Base-by-base conservation (phyloP, 257 asterid genomes). In the Plantago elongata region DNA sequence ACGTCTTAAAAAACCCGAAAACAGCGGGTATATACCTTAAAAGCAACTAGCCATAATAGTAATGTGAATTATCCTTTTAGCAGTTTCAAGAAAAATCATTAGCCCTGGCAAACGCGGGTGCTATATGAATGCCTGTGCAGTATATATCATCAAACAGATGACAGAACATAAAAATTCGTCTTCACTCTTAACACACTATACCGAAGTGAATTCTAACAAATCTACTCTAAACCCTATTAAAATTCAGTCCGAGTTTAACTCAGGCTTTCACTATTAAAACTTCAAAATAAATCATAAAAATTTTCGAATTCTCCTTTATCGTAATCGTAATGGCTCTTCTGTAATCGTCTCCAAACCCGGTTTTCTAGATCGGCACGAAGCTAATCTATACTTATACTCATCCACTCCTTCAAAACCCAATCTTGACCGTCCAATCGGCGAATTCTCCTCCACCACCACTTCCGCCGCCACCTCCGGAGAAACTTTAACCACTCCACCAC, bases 271-370 rank as follows among this genome's bases (percentile, higher is more conserved):
- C n/a, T 47, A 12, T 47, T 47, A 22, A 22, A 22, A 22, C 1
- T 22, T 22, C 2, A 22, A 22, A 22, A 22, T 22, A 22, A 22
- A 22, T 22, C 1, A 22, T 22, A 22, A 51, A 51, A 6, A 9
- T 30, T 7, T 5, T 0, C 13, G 16, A 6, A 9, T 30, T 7
- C 3, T 0, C 13, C 30, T 54, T 75, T 50, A 76, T 74, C 81
- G 74, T 11, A 72, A 64, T 54, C 59, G 64, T 60, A 69, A 52
- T 0, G 86, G 75, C 59, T 83, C 87, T 74, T 83, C 90, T 0
- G 50, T 47, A 14, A 80, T 83, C 11, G 87, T 83, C 57, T 80
- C 90, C 78, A 83, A 61, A 46, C 57, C 62, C 16, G 90, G 90
- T 63, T 73, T 73, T 67, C 70, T 83, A 60, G 90, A 78, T 61